Conservation (phyloP, 805 yeast genomes). For the Candida krabiensis region DNA sequence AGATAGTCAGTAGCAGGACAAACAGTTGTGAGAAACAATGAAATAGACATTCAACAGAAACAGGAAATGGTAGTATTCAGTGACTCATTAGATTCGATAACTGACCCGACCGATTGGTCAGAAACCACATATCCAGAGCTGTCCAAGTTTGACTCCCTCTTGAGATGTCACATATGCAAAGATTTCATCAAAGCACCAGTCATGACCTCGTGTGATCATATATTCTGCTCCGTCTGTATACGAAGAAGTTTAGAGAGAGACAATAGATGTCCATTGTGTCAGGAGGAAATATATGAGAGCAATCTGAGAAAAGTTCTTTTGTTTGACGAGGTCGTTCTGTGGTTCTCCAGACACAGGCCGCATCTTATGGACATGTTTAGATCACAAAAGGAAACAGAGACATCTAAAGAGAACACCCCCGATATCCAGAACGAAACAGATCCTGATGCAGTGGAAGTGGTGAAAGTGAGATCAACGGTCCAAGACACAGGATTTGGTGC, state of each 20-base stretch:
- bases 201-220: constrained; percentile 81
- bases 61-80: constrained; percentile 15
- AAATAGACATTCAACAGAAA: neutral
- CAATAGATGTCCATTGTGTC: constrained; percentile 76
- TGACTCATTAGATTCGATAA: constrained; percentile 32
- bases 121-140: constrained; percentile 54
- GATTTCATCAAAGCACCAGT: constrained; percentile 81
- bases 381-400: constrained; percentile 13
- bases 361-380: constrained; percentile 35
- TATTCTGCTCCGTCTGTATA: constrained; percentile 86
- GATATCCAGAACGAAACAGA: constrained; percentile 19
- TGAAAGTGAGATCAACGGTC: constrained; percentile 17
- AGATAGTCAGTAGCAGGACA: too few relatives aligned
- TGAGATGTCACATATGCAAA: constrained; percentile 86
- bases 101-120: constrained; percentile 77
- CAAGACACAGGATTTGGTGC: constrained; percentile 18
- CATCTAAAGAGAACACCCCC: constrained; percentile 6
- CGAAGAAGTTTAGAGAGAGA: constrained; percentile 63
- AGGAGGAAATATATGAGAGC: constrained; percentile 67
- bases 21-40: too few relatives aligned
- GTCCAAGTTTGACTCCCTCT: constrained; percentile 61
- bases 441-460: constrained; percentile 27
- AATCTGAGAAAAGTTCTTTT: constrained; percentile 63
- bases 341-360: constrained; percentile 47
- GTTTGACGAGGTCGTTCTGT: constrained; percentile 67